Conservation (phyloP, 2,329 filamentous ascomycete genomes). For the Meredithiella fracta region DNA sequence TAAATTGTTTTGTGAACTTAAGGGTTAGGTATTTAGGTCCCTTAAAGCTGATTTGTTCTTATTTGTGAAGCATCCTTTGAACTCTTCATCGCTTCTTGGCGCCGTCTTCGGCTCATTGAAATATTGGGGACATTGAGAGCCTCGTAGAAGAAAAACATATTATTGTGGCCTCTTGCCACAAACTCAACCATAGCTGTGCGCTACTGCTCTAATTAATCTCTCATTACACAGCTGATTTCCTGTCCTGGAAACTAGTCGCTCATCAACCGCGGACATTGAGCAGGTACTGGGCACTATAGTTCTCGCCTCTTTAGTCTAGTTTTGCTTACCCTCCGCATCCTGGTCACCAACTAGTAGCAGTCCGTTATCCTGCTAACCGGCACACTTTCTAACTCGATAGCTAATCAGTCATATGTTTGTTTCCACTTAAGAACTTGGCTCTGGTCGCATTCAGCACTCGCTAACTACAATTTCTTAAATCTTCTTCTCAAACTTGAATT, state of each 20-base stretch:
- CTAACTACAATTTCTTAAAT: background rate
- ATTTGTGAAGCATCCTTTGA: no score
- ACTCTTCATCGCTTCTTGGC: no score
- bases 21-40: no score
- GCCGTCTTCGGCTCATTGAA: no score
- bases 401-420: background rate
- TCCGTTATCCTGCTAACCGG: background rate
- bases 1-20: no score
- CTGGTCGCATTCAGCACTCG: slow-evolving; percentile 3
- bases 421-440: background rate
- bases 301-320: background rate
- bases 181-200: no score
- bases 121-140: no score
- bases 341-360: background rate
- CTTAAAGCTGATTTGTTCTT: no score
- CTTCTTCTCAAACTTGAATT: background rate
- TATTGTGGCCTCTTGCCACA: no score
- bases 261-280: background rate
- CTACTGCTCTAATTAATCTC: no score
- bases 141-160: no score
- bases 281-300: background rate
- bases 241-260: background rate
- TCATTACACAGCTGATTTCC: no score
- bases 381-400: background rate
- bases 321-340: background rate